These are phyloP conservation scores for Chrysoporthe cubensis DNA, from an alignment of 2,329 filamentous ascomycete species.

Conservation along the genomic window DNA sequence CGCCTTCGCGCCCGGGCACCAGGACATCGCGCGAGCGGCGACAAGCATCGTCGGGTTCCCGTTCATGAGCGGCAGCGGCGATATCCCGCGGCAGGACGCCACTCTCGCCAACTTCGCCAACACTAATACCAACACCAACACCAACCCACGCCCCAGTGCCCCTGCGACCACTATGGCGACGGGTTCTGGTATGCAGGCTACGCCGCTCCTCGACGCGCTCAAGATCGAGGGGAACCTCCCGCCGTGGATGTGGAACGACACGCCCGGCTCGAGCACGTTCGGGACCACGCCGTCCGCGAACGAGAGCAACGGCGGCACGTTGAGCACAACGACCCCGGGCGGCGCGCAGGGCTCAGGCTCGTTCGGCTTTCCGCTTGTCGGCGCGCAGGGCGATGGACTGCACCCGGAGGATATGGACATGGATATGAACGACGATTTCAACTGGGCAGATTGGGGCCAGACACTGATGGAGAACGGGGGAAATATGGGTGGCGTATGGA, in stretches of 20 bases:
- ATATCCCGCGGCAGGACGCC: constrained; percentile 32
- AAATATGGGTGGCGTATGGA: constrained; percentile 34
- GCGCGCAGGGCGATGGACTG: constrained; percentile 13
- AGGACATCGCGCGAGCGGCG: constrained; percentile 23
- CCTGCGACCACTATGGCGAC: constrained; percentile 15
- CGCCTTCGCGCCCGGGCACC: constrained; percentile 25
- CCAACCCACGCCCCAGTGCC: not conserved
- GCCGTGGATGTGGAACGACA: constrained; percentile 58
- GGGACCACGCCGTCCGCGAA: constrained; percentile 5
- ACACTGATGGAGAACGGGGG: constrained; percentile 38
- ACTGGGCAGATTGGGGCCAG: constrained; percentile 44
- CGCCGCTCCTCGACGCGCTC: constrained; percentile 42
- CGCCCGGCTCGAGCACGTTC: constrained; percentile 27
- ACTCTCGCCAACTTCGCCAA: constrained; percentile 26
- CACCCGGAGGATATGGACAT: constrained; percentile 38
- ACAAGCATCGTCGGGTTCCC: constrained; percentile 17
- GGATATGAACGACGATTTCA: constrained; percentile 43
- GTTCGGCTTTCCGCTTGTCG: constrained; percentile 27
- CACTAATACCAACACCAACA: not conserved
- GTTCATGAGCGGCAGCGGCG: constrained; percentile 21
- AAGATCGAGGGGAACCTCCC: constrained; percentile 53
- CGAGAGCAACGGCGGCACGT: constrained; percentile 7
- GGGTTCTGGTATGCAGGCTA: constrained; percentile 23
- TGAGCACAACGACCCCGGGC: constrained; percentile 12
- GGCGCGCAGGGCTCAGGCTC: not conserved